These are phyloP conservation scores for Nicotiana paniculata DNA, from an alignment of 257 asterid species.

Conservation along the genomic window DNA sequence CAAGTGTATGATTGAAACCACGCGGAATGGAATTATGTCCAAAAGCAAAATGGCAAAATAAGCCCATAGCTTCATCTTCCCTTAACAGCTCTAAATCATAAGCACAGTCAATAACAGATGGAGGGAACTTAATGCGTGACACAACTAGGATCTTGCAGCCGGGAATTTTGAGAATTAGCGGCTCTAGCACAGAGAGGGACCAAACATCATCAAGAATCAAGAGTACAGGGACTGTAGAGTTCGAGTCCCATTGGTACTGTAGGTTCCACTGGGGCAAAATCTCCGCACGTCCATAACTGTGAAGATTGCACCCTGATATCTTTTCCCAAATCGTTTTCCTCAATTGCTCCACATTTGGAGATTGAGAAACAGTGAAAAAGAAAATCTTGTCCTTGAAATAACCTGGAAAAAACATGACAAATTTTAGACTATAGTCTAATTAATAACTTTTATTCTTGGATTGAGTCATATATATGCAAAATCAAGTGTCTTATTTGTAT, in stretches of 20 bases:
- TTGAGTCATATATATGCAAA: neutral
- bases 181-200: constrained; percentile 67
- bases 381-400: constrained; percentile 52
- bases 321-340: constrained; percentile 48
- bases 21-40: constrained; percentile 57
- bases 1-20: constrained; percentile 38
- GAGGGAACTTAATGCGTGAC: constrained; percentile 66
- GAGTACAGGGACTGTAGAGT: constrained; percentile 28
- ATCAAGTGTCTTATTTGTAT: neutral
- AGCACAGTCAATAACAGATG: constrained; percentile 45
- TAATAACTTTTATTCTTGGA: neutral
- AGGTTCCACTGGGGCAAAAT: constrained; percentile 31
- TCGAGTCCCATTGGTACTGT: constrained; percentile 21
- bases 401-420: constrained; percentile 34
- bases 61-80: constrained; percentile 65
- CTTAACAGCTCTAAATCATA: constrained; percentile 66
- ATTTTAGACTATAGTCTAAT: neutral
- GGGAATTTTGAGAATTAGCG: constrained; percentile 46
- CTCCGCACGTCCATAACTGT: constrained; percentile 13
- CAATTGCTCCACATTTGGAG: constrained; percentile 80
- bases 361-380: constrained; percentile 82
- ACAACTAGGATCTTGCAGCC: constrained; percentile 78
- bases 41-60: constrained; percentile 79
- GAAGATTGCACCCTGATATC: constrained; percentile 41
- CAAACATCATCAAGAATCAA: constrained; percentile 85